Evolutionary conservation across 345 rosid genomes (phyloP).

Genomic region (Corchorus olitorius): DNA sequence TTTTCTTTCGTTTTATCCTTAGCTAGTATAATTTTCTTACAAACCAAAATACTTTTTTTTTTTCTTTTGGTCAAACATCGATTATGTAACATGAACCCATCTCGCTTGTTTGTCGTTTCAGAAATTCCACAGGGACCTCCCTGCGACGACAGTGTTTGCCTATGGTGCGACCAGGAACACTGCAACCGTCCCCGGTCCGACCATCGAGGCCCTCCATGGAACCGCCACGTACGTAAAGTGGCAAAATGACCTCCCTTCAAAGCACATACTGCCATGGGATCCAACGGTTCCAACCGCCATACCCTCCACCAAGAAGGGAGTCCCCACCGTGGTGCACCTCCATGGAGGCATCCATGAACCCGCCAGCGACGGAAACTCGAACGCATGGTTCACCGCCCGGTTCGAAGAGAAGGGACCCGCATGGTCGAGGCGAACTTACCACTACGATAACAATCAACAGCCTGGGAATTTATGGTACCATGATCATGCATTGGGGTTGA

Average conservation of each 20-base stretch:
- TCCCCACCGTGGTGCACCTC: slow-evolving; percentile 95
- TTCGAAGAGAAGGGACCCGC: slow-evolving; percentile 59
- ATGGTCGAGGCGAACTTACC: slow-evolving; percentile 61
- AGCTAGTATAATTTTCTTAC: not conserved
- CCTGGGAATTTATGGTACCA: slow-evolving; percentile 96
- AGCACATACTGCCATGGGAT: slow-evolving; percentile 94
- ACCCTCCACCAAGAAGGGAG: slow-evolving; percentile 44
- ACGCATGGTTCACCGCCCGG: slow-evolving; percentile 78
- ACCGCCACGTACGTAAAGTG: slow-evolving; percentile 64
- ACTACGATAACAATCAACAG: slow-evolving; percentile 66
- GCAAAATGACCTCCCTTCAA: slow-evolving; percentile 80
- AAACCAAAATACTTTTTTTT: not conserved
- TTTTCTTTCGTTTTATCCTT: too few species aligned
- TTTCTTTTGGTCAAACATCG: not conserved
- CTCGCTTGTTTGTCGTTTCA: slow-evolving; percentile 20
- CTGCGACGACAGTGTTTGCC: slow-evolving; percentile 80
- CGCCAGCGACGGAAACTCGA: slow-evolving; percentile 68
- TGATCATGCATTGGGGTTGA: slow-evolving; percentile 90
- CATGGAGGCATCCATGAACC: slow-evolving; percentile 86
- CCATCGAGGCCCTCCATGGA: slow-evolving; percentile 78
- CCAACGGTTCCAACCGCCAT: slow-evolving; percentile 74
- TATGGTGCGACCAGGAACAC: slow-evolving; percentile 56
- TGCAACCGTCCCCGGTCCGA: slow-evolving; percentile 91
- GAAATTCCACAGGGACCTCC: slow-evolving; percentile 94
- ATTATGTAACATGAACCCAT: not conserved